These are phyloP conservation scores for Coemansia sp. DNA, from an alignment of 192 early-diverging fungal genomes.

Conservation along the genomic window DNA sequence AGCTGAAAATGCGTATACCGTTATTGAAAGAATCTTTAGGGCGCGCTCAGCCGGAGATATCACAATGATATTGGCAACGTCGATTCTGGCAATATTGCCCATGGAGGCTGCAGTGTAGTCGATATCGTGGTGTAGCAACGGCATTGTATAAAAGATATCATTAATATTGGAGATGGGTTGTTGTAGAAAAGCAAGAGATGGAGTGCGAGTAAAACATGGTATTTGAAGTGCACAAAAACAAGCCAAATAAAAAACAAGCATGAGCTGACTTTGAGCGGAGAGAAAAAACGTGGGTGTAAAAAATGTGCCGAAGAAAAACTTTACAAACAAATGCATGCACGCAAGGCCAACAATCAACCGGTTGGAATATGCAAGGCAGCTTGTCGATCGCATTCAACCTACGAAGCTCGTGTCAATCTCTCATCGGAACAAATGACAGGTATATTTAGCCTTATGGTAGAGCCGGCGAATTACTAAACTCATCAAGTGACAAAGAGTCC, in stretches of 20 bases:
- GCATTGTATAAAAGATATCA: background rate
- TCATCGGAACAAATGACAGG: background rate
- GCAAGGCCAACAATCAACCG: background rate
- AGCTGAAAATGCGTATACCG: constrained; percentile 9
- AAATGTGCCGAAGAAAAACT: background rate
- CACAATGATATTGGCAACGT: background rate
- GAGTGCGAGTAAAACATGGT: background rate
- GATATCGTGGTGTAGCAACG: background rate
- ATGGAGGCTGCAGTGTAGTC: background rate
- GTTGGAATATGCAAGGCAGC: background rate
- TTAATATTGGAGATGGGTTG: background rate
- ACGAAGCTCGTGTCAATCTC: background rate
- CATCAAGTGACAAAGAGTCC: background rate
- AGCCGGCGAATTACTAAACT: background rate
- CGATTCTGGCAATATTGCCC: background rate
- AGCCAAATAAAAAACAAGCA: background rate
- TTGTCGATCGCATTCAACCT: background rate
- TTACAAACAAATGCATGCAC: background rate
- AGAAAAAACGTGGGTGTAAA: background rate
- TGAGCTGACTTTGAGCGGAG: background rate
- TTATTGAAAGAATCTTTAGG: background rate
- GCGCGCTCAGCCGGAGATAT: background rate
- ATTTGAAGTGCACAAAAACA: background rate
- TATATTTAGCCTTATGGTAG: background rate
- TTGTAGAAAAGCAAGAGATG: background rate